Percentiles rank a stretch among this genome's conserved stretches.
Evolutionary conservation across 2,329 filamentous ascomycete species (phyloP).

Genomic region (Pseudogymnoascus sp.): DNA sequence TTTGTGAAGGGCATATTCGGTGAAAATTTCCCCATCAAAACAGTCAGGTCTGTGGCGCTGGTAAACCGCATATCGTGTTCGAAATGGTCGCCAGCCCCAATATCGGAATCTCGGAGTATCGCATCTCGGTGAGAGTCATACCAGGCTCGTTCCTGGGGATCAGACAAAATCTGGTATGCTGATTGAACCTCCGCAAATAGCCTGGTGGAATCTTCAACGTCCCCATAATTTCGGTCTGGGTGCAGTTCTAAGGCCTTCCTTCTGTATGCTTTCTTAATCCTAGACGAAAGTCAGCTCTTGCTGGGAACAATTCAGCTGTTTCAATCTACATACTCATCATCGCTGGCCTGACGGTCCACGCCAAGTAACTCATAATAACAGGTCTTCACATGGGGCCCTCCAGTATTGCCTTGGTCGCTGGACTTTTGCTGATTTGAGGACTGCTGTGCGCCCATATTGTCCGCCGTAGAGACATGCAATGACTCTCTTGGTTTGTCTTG

Average conservation of each 20-base stretch:
- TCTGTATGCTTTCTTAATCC: slow-evolving; percentile 89
- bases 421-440: slow-evolving; percentile 16
- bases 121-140: slow-evolving; percentile 90
- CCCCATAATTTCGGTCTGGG: slow-evolving; percentile 85
- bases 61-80: slow-evolving; percentile 67
- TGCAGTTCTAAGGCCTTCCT: slow-evolving; percentile 87
- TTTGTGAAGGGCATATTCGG: slow-evolving; percentile 72
- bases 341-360: slow-evolving; percentile 62
- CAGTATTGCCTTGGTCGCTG: slow-evolving; percentile 11
- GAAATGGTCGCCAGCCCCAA: slow-evolving; percentile 40
- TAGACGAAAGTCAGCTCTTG: slow-evolving; percentile 29
- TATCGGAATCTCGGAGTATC: slow-evolving; percentile 54
- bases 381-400: slow-evolving; percentile 41
- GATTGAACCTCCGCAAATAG: slow-evolving; percentile 88
- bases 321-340: slow-evolving; percentile 60
- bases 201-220: slow-evolving; percentile 73
- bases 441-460: slow-evolving; percentile 25
- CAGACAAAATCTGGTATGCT: slow-evolving; percentile 92
- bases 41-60: slow-evolving; percentile 69
- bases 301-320: neutral
- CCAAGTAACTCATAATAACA: slow-evolving; percentile 82
- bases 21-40: slow-evolving; percentile 73
- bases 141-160: slow-evolving; percentile 92
- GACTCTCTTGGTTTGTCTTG: neutral
- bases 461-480: neutral